A percentile compares a stretch with the other conserved stretches of the same genome.
These are phyloP conservation scores for Exophiala viscosa DNA, from an alignment of 2,329 filamentous ascomycete genomes.

Conservation along the genomic window DNA sequence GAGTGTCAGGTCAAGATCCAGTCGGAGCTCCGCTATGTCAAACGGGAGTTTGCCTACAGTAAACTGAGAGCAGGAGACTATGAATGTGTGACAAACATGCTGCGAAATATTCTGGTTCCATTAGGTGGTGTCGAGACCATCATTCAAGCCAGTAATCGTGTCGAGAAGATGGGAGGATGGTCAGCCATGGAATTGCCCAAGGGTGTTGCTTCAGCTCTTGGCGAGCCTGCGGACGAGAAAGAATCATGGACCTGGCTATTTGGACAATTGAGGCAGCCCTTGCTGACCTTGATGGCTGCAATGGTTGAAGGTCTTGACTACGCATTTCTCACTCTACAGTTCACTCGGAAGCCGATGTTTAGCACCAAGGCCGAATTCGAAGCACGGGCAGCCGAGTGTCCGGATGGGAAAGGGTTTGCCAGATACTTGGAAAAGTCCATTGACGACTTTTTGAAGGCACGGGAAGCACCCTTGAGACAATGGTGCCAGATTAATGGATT, in stretches of 20 bases:
- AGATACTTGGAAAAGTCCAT: constrained; percentile 14
- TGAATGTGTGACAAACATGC: constrained; percentile 47
- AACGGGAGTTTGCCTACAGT: constrained; percentile 68
- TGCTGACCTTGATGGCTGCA: constrained; percentile 7
- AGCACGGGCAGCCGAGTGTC: constrained; percentile 3
- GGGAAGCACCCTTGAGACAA: constrained; percentile 17
- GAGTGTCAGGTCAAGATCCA: constrained; percentile 64
- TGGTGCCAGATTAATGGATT: constrained; percentile 46
- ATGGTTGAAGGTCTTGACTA: constrained; percentile 23
- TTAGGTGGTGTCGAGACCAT: constrained; percentile 13
- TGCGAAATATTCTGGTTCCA: constrained; percentile 16
- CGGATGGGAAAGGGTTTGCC: constrained; percentile 12
- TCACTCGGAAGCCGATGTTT: constrained; percentile 18
- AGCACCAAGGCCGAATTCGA: constrained; percentile 12
- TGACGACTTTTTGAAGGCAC: constrained; percentile 12
- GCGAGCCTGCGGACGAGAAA: constrained; percentile 4
- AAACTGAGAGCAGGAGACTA: constrained; percentile 65
- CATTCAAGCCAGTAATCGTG: constrained; percentile 15
- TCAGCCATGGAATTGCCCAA: constrained; percentile 3
- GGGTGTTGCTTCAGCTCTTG: not conserved
- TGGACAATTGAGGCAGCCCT: constrained; percentile 5
- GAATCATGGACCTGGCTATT: constrained; percentile 17
- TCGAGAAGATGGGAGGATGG: constrained; percentile 20
- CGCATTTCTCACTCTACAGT: constrained; percentile 13
- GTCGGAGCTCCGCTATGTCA: constrained; percentile 66